Base-by-base conservation (phyloP, 2,329 filamentous ascomycete genomes). In the Fusarium newnesense region DNA sequence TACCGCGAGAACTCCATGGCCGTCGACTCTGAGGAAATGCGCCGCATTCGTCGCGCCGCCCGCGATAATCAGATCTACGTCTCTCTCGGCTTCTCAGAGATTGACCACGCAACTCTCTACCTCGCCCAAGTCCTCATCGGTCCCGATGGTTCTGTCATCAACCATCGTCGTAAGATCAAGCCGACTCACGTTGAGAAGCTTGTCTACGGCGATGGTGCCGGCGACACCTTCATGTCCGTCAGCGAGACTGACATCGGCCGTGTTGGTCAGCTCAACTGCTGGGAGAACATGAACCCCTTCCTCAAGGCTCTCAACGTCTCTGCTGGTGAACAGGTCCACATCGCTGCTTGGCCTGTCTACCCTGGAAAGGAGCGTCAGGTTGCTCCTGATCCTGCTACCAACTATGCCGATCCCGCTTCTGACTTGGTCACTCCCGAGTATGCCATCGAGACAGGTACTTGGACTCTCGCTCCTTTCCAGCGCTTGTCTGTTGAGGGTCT, bases 171-270 rank as follows among this genome's bases (percentile, higher is more conserved):
- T 50, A 87, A 87, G 78, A 86, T 86, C 75, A 87, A 87, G 81
- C 85, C 85, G 2, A 87, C 85, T 2, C 84, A 87, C 64, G 79
- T 86, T 43, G 85, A 87, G 75, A 81, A 84, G 46, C 79, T 83
- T 5, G 81, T 84, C 46, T 90, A 87, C 74, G 88, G 88, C 4
- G 88, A 90, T 56, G 88, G 87, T 5, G 84, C 87, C 3, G 88
- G 86, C 5, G 86, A 89, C 42, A 87, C 87, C n/a, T 86, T 88
- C 50, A 67, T 70, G 59, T 69, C 75, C 1, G 88, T 89, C 0
- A 83, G 85, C 9, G 82, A 86, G 44, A 85, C 85, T 2, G 81
- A 83, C 2, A 85, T 88, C 54, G 87, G 87, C 5, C 85, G 85
- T 7, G 82, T 90, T 9, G 88, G 88, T 1, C 85, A 84, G 8